phyloP scores from a whole-genome alignment of 2,329 filamentous ascomycete genomes.

The Aphanoascus verrucosus region DNA sequence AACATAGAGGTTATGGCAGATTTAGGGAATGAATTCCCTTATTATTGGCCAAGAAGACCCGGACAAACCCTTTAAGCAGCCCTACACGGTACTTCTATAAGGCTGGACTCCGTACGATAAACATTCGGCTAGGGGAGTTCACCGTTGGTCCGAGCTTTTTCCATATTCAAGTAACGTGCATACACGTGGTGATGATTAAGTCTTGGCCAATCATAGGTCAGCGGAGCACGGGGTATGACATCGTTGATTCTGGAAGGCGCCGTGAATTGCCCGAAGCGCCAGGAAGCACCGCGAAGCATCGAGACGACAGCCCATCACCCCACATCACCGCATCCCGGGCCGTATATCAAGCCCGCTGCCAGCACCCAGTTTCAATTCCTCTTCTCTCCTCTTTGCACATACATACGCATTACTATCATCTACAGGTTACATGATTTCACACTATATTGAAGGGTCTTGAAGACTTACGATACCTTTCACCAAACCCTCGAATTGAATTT shows the following conservation, averaged over 20 bases:
- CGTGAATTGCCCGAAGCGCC: slow-evolving; percentile 7
- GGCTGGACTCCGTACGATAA: no score
- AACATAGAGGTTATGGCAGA: no score
- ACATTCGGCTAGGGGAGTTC: no score
- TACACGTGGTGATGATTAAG: neutral
- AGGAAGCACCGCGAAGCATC: slow-evolving; percentile 1
- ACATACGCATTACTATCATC: neutral
- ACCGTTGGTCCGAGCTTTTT: no score
- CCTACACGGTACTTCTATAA: no score
- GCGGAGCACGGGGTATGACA: slow-evolving; percentile 6
- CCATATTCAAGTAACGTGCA: no score
- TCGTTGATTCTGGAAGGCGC: slow-evolving; percentile 6
- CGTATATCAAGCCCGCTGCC: neutral
- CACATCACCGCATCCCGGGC: neutral
- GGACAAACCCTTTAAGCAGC: no score
- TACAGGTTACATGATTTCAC: neutral
- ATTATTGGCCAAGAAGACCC: no score
- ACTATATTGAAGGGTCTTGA: no score
- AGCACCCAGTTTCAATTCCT: neutral
- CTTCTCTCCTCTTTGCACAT: neutral
- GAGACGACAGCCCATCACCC: neutral
- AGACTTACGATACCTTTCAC: neutral
- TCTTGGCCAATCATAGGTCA: neutral
- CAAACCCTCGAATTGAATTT: neutral
- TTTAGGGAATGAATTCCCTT: no score